Base-by-base conservation (phyloP, 1,284 basidiomycete species). In the Malassezia arunalokei region DNA sequence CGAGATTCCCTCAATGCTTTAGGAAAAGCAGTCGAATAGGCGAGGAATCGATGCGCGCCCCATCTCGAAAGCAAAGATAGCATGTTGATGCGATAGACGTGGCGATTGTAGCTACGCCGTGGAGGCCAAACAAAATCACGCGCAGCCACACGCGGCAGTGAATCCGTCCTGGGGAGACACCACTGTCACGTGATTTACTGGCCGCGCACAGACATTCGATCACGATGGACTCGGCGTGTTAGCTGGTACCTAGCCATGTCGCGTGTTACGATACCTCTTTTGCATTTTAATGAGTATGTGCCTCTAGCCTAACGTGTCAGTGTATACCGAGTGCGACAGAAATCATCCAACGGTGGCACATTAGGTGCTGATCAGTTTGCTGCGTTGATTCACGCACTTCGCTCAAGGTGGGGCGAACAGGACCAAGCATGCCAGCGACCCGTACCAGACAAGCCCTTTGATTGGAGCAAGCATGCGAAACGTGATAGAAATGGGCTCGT, bases 401-500 rank as follows among this genome's bases (percentile, higher is more conserved):
- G 65, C 39, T 40, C 58, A 40, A 47, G 51, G 6, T 67, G 65
- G 64, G 58, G 60, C 7, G 64, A 66, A 41, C 4, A 12, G 5
- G 29, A 33, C 5, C 47, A 53, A 24, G 31, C 27, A n/a, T 45
- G 45, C 33, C 48, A 42, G 12, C 40, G 46, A 6, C 6, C 43
- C 0, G 43, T 20, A 8, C 57, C 61, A 3, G 38, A 47, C 9
- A 24, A 42, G 6, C 49, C 56, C 0, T 40, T 49, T 43, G 56
- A 58, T 38, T 60, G 60, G 59, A 30, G 44, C 1, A n/a, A 38
- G 7, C 56, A 58, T 30, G 32, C 47, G 1, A 40, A 48, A 3
- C 58, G 61, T 12, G 39, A 60, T 14, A 45, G 61, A 7, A 62
- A 64, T 15, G 88, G 89, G 0, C 76, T 94, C 3, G 78, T 84